These are phyloP conservation scores for Amyloporia xantha DNA, from an alignment of 768 basidiomycete species.

Conservation along the genomic window DNA sequence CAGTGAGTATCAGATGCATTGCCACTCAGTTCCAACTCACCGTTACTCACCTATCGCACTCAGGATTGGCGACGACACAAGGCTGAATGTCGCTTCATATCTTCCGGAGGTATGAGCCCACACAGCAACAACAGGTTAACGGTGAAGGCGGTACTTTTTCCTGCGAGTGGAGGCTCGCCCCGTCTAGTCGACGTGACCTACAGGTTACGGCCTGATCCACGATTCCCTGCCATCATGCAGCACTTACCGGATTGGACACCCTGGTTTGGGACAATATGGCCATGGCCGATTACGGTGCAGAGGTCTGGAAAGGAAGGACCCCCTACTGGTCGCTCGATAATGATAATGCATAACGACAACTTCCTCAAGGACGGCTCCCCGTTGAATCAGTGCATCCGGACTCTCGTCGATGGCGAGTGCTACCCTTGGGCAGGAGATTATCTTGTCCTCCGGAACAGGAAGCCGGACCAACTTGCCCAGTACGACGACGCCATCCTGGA, in stretches of 20 bases:
- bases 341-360: background rate
- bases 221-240: background rate
- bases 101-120: background rate
- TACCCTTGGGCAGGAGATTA: background rate
- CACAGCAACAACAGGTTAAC: background rate
- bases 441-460: background rate
- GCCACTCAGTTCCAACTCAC: too few relatives aligned
- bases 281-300: constrained; percentile 1
- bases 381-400: constrained; percentile 1
- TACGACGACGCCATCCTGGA: background rate
- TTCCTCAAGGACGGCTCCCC: background rate
- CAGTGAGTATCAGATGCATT: background rate
- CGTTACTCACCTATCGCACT: too few relatives aligned
- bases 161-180: background rate
- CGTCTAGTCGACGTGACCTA: constrained; percentile 3
- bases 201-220: background rate
- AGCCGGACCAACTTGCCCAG: background rate
- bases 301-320: background rate
- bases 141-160: constrained; percentile 3
- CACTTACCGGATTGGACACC: background rate
- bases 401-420: background rate
- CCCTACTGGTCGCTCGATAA: background rate
- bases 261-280: background rate
- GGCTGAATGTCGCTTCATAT: background rate
- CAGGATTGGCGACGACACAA: constrained; percentile 3